Conservation (phyloP, 768 basidiomycete genomes). For the Boletales sp. region DNA sequence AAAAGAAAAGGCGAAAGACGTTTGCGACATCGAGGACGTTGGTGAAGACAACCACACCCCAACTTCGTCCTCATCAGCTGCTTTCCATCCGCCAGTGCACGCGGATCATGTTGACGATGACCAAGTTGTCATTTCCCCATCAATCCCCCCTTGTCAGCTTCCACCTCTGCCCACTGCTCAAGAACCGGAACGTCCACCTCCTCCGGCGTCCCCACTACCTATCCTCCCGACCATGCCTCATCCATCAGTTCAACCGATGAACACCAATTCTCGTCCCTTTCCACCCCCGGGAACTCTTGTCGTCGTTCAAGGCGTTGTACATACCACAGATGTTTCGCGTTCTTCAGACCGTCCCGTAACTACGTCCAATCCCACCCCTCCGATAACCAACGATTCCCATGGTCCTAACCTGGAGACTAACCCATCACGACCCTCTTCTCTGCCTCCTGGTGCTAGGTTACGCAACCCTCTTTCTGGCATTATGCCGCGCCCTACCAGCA, state of each 20-base stretch:
- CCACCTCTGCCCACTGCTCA: conserved; percentile 9
- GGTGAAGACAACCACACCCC: background rate
- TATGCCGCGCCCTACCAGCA: conserved; percentile 36
- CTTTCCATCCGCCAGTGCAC: background rate
- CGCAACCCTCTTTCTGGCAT: conserved; percentile 37
- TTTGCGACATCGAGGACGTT: conserved; percentile 4
- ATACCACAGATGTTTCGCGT: conserved; percentile 64
- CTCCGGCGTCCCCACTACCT: conserved; percentile 10
- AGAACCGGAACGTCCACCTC: conserved; percentile 9
- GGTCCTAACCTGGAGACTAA: conserved; percentile 4
- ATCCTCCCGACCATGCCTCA: conserved; percentile 18
- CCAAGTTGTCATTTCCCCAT: conserved; percentile 21
- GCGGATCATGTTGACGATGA: conserved; percentile 12
- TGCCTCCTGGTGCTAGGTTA: conserved; percentile 28
- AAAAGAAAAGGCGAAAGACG: conserved; percentile 34
- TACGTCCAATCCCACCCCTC: conserved; percentile 7
- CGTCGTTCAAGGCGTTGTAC: conserved; percentile 80
- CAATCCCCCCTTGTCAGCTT: conserved; percentile 8
- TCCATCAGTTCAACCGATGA: conserved; percentile 20
- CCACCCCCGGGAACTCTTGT: conserved; percentile 77
- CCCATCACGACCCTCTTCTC: conserved; percentile 17
- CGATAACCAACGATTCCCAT: conserved; percentile 2
- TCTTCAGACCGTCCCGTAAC: conserved; percentile 21
- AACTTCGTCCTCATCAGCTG: conserved; percentile 20
- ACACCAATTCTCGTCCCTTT: conserved; percentile 41